Evolutionary conservation across 345 rosid genomes (phyloP).

Genomic region (Murraya koenigii): DNA sequence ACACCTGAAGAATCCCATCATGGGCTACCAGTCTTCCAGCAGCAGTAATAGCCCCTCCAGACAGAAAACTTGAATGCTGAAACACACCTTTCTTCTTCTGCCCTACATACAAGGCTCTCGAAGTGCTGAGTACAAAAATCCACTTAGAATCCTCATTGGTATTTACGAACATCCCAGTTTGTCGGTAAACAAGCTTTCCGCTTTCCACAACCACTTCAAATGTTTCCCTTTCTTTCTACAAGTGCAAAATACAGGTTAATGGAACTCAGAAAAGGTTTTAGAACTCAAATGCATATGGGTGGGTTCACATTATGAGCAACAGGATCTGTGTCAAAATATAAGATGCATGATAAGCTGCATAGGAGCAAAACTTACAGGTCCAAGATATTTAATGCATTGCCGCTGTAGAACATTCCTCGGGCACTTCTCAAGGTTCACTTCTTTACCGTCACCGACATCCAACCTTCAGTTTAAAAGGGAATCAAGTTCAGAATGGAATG

Average conservation of each 20-base stretch:
- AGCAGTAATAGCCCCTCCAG: conserved; percentile 68
- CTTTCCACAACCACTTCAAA: conserved; percentile 59
- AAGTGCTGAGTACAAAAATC: conserved; percentile 69
- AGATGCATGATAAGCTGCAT: neutral
- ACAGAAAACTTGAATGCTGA: conserved; percentile 65
- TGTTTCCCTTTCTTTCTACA: conserved; percentile 63
- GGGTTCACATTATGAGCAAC: neutral
- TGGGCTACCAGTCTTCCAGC: conserved; percentile 60
- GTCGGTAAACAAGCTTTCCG: conserved; percentile 51
- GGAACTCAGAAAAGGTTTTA: neutral
- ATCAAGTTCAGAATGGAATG: conserved; percentile 17
- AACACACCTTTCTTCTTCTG: conserved; percentile 63
- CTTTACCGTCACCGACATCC: conserved; percentile 78
- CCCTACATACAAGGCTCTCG: conserved; percentile 57
- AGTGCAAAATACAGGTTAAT: conserved; percentile 1
- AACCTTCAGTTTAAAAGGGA: conserved; percentile 44
- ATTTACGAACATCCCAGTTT: conserved; percentile 33
- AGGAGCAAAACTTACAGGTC: conserved; percentile 45
- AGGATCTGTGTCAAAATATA: neutral
- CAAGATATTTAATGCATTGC: conserved; percentile 65
- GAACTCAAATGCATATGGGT: neutral
- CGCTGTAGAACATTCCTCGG: conserved; percentile 45
- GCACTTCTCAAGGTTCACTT: conserved; percentile 45
- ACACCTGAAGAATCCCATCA: conserved; percentile 59
- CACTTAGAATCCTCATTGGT: conserved; percentile 53